Percentiles rank a stretch among this genome's conserved stretches.
These are phyloP conservation scores for Steccherinum ochraceum DNA, from an alignment of 768 basidiomycete species.

Conservation along the genomic window DNA sequence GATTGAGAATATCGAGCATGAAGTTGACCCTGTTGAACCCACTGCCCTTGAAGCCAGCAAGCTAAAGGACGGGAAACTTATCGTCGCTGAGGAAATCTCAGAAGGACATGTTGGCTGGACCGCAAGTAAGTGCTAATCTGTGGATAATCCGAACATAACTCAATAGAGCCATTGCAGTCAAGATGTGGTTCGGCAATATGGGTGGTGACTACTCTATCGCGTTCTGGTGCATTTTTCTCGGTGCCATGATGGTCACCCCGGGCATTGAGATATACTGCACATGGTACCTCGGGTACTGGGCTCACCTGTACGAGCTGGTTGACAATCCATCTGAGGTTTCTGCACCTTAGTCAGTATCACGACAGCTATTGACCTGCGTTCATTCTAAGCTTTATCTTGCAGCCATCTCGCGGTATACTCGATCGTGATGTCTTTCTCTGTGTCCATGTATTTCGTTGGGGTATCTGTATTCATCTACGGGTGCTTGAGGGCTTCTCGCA, in stretches of 20 bases:
- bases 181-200: constrained; percentile 24
- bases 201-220: constrained; percentile 16
- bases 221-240: constrained; percentile 24
- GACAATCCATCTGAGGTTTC: constrained; percentile 21
- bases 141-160: not conserved
- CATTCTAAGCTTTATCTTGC: not conserved
- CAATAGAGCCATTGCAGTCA: constrained; percentile 8
- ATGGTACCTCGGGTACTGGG: constrained; percentile 33
- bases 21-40: not conserved
- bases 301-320: constrained; percentile 24
- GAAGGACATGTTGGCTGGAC: constrained; percentile 29
- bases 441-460: constrained; percentile 14
- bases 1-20: constrained; percentile 15
- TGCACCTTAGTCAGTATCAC: constrained; percentile 22
- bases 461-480: constrained; percentile 22
- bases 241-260: constrained; percentile 9
- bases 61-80: constrained; percentile 23
- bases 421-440: constrained; percentile 15
- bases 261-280: constrained; percentile 19
- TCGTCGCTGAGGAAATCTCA: constrained; percentile 31
- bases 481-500: constrained; percentile 24
- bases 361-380: not conserved
- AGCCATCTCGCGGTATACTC: constrained; percentile 27
- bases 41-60: constrained; percentile 8
- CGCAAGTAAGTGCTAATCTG: constrained; percentile 20